Evolutionary conservation across 345 rosid species (phyloP).

Genomic region (Mercurialis annua): DNA sequence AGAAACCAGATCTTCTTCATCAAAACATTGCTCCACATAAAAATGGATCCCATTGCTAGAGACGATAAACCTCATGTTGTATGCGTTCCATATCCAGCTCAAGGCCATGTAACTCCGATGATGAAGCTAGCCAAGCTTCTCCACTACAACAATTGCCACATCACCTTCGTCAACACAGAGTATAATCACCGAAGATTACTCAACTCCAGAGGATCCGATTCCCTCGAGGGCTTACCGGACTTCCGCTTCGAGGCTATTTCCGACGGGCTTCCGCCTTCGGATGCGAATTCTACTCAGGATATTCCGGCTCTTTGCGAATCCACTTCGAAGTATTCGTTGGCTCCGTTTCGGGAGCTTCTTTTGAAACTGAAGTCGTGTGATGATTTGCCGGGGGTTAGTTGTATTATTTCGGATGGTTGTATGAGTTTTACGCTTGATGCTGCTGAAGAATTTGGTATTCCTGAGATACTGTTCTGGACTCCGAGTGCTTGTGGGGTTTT

Average conservation of each 20-base stretch:
- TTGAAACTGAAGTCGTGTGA: conserved; percentile 8
- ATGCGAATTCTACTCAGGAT: conserved; percentile 25
- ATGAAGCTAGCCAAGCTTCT: conserved; percentile 48
- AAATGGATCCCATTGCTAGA: not conserved
- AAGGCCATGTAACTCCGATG: conserved; percentile 55
- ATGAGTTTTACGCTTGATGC: conserved; percentile 37
- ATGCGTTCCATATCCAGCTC: conserved; percentile 54
- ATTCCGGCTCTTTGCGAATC: conserved; percentile 21
- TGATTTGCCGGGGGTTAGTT: conserved; percentile 23
- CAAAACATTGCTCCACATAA: not conserved
- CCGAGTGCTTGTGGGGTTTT: conserved; percentile 27
- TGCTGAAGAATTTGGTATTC: conserved; percentile 30
- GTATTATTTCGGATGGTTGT: conserved; percentile 33
- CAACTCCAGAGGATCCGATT: conserved; percentile 17
- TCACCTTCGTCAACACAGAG: conserved; percentile 54
- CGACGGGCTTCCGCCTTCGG: conserved; percentile 34
- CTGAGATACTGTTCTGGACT: conserved; percentile 24
- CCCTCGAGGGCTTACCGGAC: conserved; percentile 20
- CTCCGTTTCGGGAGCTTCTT: conserved; percentile 24
- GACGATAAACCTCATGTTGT: conserved; percentile 37
- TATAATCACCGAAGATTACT: conserved; percentile 36
- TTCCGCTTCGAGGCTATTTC: conserved; percentile 31
- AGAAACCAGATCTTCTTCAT: no score
- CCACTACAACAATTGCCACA: conserved; percentile 39
- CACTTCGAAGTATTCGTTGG: conserved; percentile 8